Conservation (phyloP, 495 filamentous ascomycete species). For the Lepidopterella palustris region DNA sequence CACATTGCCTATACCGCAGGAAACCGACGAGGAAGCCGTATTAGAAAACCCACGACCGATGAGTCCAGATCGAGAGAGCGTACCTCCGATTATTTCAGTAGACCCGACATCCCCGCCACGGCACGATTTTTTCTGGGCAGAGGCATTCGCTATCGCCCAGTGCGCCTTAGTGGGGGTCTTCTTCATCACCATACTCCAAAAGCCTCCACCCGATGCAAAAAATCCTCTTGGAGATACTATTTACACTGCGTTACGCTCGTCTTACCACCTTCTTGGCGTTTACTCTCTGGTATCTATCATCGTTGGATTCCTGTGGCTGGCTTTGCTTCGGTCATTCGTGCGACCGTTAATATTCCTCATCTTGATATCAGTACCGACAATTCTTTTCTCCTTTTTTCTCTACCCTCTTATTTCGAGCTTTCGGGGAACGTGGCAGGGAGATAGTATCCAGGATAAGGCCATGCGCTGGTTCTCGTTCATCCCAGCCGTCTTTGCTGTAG, state of each 20-base stretch:
- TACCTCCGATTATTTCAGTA: constrained; percentile 46
- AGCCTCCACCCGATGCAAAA: constrained; percentile 57
- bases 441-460: constrained; percentile 70
- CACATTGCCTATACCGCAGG: constrained; percentile 38
- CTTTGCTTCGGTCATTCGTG: constrained; percentile 77
- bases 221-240: constrained; percentile 79
- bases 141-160: constrained; percentile 76
- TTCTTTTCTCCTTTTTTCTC: constrained; percentile 78
- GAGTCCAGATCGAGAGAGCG: constrained; percentile 41
- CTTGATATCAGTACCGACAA: constrained; percentile 73
- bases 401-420: constrained; percentile 91
- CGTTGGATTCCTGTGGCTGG: constrained; percentile 86
- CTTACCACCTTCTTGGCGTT: constrained; percentile 79
- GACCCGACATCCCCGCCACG: constrained; percentile 45
- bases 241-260: constrained; percentile 79
- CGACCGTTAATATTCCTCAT: constrained; percentile 70
- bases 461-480: constrained; percentile 85
- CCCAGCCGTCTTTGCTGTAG: constrained; percentile 61
- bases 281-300: constrained; percentile 86
- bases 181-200: constrained; percentile 82
- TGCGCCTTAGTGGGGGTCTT: constrained; percentile 80
- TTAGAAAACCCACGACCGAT: constrained; percentile 36
- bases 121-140: constrained; percentile 93
- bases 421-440: constrained; percentile 60
- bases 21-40: constrained; percentile 42